Base-by-base conservation (phyloP, 2,329 filamentous ascomycete genomes). In the Onygena corvina region DNA sequence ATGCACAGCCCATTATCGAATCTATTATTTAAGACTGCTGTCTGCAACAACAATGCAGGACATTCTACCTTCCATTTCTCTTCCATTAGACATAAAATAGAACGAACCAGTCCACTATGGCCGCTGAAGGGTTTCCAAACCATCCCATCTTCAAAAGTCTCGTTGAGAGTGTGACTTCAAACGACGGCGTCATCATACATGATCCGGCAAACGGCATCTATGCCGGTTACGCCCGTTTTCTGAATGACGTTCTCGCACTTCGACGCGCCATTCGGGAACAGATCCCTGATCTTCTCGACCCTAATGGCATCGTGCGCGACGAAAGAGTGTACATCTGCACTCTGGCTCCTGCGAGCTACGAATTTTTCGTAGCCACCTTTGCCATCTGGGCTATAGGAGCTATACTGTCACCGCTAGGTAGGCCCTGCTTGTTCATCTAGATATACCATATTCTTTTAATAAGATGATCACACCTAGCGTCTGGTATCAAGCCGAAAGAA, bases 351-450 rank as follows among this genome's bases (percentile, higher is more conserved):
- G 69, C 70, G 5, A 67, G 71, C 3, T 73, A 74, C 54, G 71
- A 73, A 49, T 74, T 68, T 55, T 63, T 67, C 2, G 68, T 73
- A 11, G 71, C 67, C 3, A 68, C 72, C 54, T 60, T 74, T 25
- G 67, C 71, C 3, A 61, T 71, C n/a, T 59, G 71, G 33, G 71
- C 72, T 4, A 52, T 71, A 1, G 71, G 71, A 14, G 72, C 67
- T 3, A 71, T 69, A 11, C 65, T 67, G 1, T 71, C 74, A 3
- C 71, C 71, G 2, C 66, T 73, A 14, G 44, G 55, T 57, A 48
- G 46, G 47, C 34, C 25, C 27, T 16, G 8, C n/a, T 31, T 27
- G 5, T n/a, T 21, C 9, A 30, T 5, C 6, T 46, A 9, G 8
- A 21, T 4, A n/a, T 31, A 33, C 12, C 5, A 30, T 4, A 29